phyloP scores from a whole-genome alignment of 768 basidiomycete species.

The Suillus fuscotomentosus region DNA sequence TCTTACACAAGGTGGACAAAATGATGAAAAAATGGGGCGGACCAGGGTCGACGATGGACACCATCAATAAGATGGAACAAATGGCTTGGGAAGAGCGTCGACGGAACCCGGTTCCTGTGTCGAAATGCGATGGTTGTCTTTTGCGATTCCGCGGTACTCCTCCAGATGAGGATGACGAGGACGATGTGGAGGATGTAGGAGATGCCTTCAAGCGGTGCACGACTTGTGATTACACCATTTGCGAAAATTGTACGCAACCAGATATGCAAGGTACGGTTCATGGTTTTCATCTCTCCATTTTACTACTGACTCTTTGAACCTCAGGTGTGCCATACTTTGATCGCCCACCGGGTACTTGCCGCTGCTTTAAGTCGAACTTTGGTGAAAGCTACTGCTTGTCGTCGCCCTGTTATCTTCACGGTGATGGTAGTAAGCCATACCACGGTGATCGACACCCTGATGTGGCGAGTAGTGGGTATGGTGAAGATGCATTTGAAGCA shows the following conservation, averaged over 20 bases:
- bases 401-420: not conserved
- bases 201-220: not conserved
- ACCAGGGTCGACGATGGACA: not conserved
- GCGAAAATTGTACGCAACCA: not conserved
- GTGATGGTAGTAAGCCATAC: not conserved
- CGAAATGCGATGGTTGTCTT: not conserved
- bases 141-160: not conserved
- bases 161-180: not conserved
- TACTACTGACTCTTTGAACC: not conserved
- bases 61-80: not conserved
- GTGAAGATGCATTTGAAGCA: constrained; percentile 14
- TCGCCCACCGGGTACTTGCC: not conserved
- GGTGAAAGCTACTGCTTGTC: not conserved
- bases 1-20: constrained; percentile 15
- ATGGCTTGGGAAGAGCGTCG: not conserved
- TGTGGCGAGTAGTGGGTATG: not conserved
- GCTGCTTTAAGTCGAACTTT: not conserved
- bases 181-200: not conserved
- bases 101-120: not conserved
- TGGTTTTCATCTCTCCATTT: not conserved
- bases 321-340: not conserved
- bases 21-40: constrained; percentile 13
- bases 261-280: not conserved
- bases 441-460: not conserved
- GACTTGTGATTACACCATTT: not conserved